Conservation (phyloP, 2,329 filamentous ascomycete genomes). For the Fusarium armeniacum region DNA sequence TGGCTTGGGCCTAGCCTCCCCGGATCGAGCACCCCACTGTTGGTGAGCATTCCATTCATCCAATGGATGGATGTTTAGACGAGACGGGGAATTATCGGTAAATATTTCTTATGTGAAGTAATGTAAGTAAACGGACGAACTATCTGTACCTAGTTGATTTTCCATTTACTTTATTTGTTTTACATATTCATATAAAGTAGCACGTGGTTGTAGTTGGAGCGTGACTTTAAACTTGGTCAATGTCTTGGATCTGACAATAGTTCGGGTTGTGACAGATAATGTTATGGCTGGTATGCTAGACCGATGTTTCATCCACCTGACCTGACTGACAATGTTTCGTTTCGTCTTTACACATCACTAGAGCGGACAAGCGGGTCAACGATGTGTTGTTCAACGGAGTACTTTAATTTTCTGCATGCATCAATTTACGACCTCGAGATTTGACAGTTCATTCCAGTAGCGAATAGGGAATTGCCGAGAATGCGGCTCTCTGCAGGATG, state of each 20-base stretch:
- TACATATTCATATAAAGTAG: not conserved
- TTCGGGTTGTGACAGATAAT: slow-evolving; percentile 10
- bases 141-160: not conserved
- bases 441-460: not conserved
- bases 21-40: slow-evolving; percentile 35
- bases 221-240: not conserved
- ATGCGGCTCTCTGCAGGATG: slow-evolving; percentile 12
- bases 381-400: slow-evolving; percentile 13
- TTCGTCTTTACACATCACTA: slow-evolving; percentile 19
- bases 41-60: slow-evolving; percentile 37
- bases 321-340: slow-evolving; percentile 24
- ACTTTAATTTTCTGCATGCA: slow-evolving; percentile 3
- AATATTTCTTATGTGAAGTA: slow-evolving; percentile 19
- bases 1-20: slow-evolving; percentile 49
- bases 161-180: not conserved
- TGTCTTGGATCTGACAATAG: not conserved
- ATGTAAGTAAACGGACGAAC: not conserved
- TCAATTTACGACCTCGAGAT: not conserved
- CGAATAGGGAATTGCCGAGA: not conserved
- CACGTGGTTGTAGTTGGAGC: not conserved
- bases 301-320: slow-evolving; percentile 26
- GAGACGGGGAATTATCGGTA: slow-evolving; percentile 46
- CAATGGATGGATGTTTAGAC: slow-evolving; percentile 28
- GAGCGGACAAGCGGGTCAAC: slow-evolving; percentile 2
- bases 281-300: slow-evolving; percentile 12